Percentiles rank a stretch among this genome's conserved stretches.
Conservation (phyloP, 805 yeast species). For the Lachancea dasiensis region DNA sequence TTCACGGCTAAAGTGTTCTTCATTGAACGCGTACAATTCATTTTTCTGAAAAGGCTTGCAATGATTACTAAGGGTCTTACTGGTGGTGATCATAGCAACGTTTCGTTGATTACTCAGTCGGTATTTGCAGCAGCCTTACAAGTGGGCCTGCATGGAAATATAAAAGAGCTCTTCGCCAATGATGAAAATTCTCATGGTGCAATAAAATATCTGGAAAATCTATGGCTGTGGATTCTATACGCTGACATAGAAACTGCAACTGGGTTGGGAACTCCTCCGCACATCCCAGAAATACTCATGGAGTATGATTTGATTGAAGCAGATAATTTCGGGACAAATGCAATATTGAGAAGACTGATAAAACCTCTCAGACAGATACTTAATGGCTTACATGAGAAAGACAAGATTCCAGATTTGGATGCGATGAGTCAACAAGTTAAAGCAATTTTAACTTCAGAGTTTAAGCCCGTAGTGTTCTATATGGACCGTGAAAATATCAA, state of each 20-base stretch:
- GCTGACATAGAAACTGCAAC: constrained; percentile 13
- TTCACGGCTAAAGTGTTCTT: constrained; percentile 22
- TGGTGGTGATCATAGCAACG: constrained; percentile 12
- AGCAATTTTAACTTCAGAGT: background rate
- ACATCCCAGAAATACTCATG: constrained; percentile 7
- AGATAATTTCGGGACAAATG: constrained; percentile 1
- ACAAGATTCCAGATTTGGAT: constrained; percentile 8
- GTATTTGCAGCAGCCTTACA: constrained; percentile 10
- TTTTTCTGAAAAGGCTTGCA: constrained; percentile 17
- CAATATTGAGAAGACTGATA: constrained; percentile 4
- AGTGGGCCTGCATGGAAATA: constrained; percentile 12
- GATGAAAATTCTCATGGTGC: constrained; percentile 4
- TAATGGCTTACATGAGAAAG: constrained; percentile 1
- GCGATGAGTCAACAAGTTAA: background rate
- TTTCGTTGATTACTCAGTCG: constrained; percentile 5
- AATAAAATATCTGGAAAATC: constrained; percentile 8
- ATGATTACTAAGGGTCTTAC: constrained; percentile 9
- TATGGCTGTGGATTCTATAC: constrained; percentile 13
- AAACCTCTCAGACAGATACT: constrained; percentile 1
- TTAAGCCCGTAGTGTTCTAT: constrained; percentile 5
- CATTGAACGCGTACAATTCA: constrained; percentile 27
- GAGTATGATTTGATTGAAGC: constrained; percentile 1
- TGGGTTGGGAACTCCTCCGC: constrained; percentile 11
- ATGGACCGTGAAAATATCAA: constrained; percentile 2
- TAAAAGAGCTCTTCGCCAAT: constrained; percentile 4